A percentile compares a stretch with the other conserved stretches of the same genome.
Evolutionary conservation across 2,329 filamentous ascomycete genomes (phyloP).

Genomic region (Emericellopsis atlantica): DNA sequence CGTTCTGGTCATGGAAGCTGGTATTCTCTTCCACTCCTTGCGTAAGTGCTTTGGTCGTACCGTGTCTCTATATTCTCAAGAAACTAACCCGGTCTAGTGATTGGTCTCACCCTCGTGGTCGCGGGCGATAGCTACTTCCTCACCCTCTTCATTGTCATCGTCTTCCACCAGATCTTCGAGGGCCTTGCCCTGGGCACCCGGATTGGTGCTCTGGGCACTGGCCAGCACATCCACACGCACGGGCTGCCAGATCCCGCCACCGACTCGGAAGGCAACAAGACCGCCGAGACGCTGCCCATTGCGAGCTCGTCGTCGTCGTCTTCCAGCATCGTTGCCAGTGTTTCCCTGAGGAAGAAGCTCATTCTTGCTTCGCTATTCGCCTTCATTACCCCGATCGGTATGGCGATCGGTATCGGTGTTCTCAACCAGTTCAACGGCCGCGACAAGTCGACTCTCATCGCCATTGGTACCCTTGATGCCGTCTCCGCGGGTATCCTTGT

Average conservation of each 20-base stretch:
- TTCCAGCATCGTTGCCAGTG: slow-evolving; percentile 7
- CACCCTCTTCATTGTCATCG: slow-evolving; percentile 52
- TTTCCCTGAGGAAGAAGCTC: slow-evolving; percentile 38
- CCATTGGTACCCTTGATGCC: slow-evolving; percentile 62
- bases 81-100: slow-evolving; percentile 27
- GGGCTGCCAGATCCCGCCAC: slow-evolving; percentile 5
- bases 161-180: slow-evolving; percentile 72
- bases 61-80: background rate
- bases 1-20: slow-evolving; percentile 59
- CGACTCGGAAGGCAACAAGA: slow-evolving; percentile 11
- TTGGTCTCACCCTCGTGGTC: slow-evolving; percentile 51
- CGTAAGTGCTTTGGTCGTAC: slow-evolving; percentile 25
- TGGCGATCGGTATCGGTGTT: slow-evolving; percentile 69
- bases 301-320: slow-evolving; percentile 2
- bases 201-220: slow-evolving; percentile 45
- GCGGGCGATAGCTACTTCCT: slow-evolving; percentile 42
- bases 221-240: background rate
- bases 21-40: slow-evolving; percentile 64
- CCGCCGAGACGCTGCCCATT: slow-evolving; percentile 1
- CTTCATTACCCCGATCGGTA: slow-evolving; percentile 62
- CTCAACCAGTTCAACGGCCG: slow-evolving; percentile 62
- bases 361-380: slow-evolving; percentile 52
- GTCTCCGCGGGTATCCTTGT: slow-evolving; percentile 62
- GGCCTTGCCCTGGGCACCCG: slow-evolving; percentile 61
- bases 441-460: slow-evolving; percentile 52